A percentile compares a stretch with the other conserved stretches of the same genome.
phyloP scores from a whole-genome alignment of 345 rosid species.

The Populus alba region DNA sequence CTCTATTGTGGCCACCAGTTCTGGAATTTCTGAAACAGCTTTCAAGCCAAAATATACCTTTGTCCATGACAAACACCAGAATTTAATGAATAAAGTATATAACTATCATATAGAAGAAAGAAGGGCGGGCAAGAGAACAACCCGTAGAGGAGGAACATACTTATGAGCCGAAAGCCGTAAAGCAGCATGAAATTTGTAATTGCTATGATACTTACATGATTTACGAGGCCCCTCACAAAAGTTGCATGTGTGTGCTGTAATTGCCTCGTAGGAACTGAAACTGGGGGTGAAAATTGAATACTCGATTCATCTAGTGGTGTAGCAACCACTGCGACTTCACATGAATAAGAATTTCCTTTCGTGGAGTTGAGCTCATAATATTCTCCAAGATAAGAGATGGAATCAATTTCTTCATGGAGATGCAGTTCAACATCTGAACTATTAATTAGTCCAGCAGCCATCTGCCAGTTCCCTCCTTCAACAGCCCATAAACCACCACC shows the following conservation, averaged over 20 bases:
- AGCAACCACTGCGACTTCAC: slow-evolving; percentile 70
- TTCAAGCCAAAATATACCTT: slow-evolving; percentile 77
- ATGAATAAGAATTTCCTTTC: slow-evolving; percentile 54
- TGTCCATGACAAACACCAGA: slow-evolving; percentile 18
- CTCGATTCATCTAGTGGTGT: slow-evolving; percentile 76
- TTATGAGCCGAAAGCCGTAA: background rate
- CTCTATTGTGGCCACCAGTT: slow-evolving; percentile 78
- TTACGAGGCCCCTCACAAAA: slow-evolving; percentile 80
- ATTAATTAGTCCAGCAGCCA: slow-evolving; percentile 77
- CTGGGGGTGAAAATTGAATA: slow-evolving; percentile 59
- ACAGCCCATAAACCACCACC: slow-evolving; percentile 85
- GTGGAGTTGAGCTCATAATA: slow-evolving; percentile 82
- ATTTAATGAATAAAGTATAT: slow-evolving; percentile 4
- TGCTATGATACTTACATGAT: slow-evolving; percentile 56
- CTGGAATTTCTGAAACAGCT: slow-evolving; percentile 58
- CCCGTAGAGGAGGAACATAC: background rate
- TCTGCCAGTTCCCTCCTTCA: slow-evolving; percentile 94
- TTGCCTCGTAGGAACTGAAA: slow-evolving; percentile 68
- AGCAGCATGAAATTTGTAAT: slow-evolving; percentile 2
- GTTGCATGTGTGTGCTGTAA: slow-evolving; percentile 93
- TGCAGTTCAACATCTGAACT: slow-evolving; percentile 64
- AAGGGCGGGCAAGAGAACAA: background rate
- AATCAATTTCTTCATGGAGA: slow-evolving; percentile 62
- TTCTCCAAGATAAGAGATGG: slow-evolving; percentile 52
- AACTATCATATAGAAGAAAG: background rate